Conservation (phyloP, 768 basidiomycete species). For the Myochromella boudieri region DNA sequence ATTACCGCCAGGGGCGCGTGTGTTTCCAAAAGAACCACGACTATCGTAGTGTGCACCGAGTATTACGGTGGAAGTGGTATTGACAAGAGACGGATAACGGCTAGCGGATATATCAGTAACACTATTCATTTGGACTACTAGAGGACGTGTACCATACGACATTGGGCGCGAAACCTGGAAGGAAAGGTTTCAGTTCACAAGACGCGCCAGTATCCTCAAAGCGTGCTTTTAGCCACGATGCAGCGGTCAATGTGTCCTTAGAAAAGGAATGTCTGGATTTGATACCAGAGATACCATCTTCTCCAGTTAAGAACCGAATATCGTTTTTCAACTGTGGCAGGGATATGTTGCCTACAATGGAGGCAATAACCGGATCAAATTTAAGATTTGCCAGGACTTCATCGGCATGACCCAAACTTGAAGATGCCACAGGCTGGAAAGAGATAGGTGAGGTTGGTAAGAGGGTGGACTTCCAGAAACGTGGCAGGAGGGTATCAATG, state of each 20-base stretch:
- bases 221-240: constrained; percentile 69
- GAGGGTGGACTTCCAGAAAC: constrained; percentile 68
- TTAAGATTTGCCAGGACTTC: constrained; percentile 55
- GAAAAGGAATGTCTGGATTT: constrained; percentile 83
- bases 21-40: constrained; percentile 82
- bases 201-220: constrained; percentile 76
- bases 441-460: constrained; percentile 51
- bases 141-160: constrained; percentile 68
- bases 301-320: constrained; percentile 83
- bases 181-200: constrained; percentile 69
- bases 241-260: constrained; percentile 60
- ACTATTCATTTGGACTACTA: neutral
- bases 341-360: constrained; percentile 68
- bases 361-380: constrained; percentile 70
- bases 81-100: constrained; percentile 52
- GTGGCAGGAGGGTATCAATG: constrained; percentile 67
- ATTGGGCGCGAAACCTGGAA: constrained; percentile 78
- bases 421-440: constrained; percentile 55
- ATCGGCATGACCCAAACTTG: constrained; percentile 54
- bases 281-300: constrained; percentile 71
- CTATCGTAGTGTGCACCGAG: constrained; percentile 90
- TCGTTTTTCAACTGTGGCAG: constrained; percentile 64
- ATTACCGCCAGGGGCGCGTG: constrained; percentile 57
- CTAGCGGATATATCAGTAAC: constrained; percentile 31
- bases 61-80: constrained; percentile 66